Base-by-base conservation (phyloP, 108 stramenopile species). In the Skeletonema grethae region DNA sequence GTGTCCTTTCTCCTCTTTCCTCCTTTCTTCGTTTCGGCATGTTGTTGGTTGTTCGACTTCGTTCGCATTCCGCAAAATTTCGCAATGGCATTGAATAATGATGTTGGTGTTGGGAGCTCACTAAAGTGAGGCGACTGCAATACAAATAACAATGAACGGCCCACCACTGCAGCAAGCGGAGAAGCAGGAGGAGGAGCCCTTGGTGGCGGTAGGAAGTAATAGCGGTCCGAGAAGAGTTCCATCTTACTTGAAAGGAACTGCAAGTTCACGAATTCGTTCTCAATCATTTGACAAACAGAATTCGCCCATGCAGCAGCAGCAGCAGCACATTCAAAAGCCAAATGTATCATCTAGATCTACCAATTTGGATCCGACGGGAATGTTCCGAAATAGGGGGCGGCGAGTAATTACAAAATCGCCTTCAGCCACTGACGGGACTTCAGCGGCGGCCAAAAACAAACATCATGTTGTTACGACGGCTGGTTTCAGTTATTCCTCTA, bases 331-430 rank as follows among this genome's bases (percentile, higher is more conserved):
- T 22, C 50, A 24, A 22, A 20, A 18, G 6, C 46, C 46, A 20
- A 48, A 53, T 20, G 22, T 16, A 24, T 16, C 50, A 5, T 53
- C 50, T 22, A 20, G 50, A 22, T 53, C 50, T 18, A 1, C 50
- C 6, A 53, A 8, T 22, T 53, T 64, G 61, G 80, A 80, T 70
- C 80, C 80, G 30, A 80, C 80, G 43, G 80, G 80, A 29, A 80
- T 80, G 80, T 80, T 80, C 39, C 72, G 80, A 7, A 80, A 80
- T 48, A 43, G 73, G 53, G 80, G 80, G 5, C 36, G 80, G 35
- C 80, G 72, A 41, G 69, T 80, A 15, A 58, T 80, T 50, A 32
- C 35, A 20, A 22, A 30, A 13, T 34, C 18, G 28, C n/a, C 13
- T 58, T 22, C 58, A 25, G 9, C 34, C 25, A 28, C 25, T 0